Evolutionary conservation across 176 grass and related monocot genomes (phyloP).

Genomic region (Typha latifolia): DNA sequence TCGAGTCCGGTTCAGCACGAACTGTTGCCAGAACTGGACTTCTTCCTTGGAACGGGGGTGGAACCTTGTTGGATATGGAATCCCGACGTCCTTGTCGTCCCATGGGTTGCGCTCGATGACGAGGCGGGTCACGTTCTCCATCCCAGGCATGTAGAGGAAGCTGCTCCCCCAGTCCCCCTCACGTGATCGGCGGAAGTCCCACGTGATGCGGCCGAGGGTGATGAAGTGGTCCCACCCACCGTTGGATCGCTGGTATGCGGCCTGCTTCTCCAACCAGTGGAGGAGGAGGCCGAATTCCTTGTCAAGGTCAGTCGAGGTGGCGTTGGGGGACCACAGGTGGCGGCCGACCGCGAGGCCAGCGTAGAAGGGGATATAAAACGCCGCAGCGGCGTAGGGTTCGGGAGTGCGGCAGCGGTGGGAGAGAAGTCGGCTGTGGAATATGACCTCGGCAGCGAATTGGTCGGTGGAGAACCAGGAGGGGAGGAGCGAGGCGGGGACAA

Average conservation of each 20-base stretch:
- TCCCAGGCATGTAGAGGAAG: constrained; percentile 53
- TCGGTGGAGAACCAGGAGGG: constrained; percentile 67
- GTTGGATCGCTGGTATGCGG: constrained; percentile 38
- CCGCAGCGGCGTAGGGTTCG: constrained; percentile 42
- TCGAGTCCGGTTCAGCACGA: constrained; percentile 41
- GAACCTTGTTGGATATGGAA: constrained; percentile 82
- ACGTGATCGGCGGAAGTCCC: constrained; percentile 72
- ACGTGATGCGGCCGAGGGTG: constrained; percentile 69
- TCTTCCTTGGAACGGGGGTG: constrained; percentile 48
- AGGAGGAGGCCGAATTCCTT: constrained; percentile 37
- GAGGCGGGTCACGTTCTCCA: constrained; percentile 72
- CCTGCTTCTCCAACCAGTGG: constrained; percentile 49
- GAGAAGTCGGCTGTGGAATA: constrained; percentile 65
- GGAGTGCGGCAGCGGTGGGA: constrained; percentile 61
- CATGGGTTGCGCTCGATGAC: constrained; percentile 43
- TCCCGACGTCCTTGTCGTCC: constrained; percentile 52
- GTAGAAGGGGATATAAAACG: constrained; percentile 86
- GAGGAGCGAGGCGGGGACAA: constrained; percentile 22
- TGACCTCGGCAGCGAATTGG: constrained; percentile 70
- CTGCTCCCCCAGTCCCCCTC: constrained; percentile 53
- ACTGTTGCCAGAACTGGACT: constrained; percentile 53
- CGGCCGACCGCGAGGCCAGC: constrained; percentile 58
- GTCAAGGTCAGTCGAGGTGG: constrained; percentile 40
- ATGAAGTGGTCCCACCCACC: constrained; percentile 76
- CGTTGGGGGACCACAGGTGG: constrained; percentile 56